Percentiles rank a stretch among this genome's conserved stretches.
Conservation (phyloP, 176 grass and related monocot genomes). For the Tillandsia fasciculata region DNA sequence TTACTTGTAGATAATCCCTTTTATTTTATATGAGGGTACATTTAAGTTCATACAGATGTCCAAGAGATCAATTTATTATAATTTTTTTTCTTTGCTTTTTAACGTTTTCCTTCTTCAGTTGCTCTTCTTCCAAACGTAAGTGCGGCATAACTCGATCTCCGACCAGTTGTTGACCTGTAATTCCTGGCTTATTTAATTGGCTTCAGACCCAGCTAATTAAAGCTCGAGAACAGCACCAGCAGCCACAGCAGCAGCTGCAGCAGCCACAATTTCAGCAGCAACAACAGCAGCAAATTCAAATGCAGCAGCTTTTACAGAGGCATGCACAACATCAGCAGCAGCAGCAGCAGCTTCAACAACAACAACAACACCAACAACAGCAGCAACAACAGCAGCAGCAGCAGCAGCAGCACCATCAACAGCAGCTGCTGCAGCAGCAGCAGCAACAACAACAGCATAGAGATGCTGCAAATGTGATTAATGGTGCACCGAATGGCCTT, state of each 20-base stretch:
- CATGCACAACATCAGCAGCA: slow-evolving; percentile 21
- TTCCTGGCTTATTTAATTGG: background rate
- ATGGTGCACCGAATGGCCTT: slow-evolving; percentile 33
- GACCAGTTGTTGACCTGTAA: background rate
- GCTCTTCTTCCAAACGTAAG: background rate
- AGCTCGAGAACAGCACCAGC: slow-evolving; percentile 40
- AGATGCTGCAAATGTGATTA: slow-evolving; percentile 26
- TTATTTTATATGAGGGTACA: background rate
- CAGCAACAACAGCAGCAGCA: slow-evolving; percentile 35
- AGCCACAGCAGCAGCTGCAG: slow-evolving; percentile 24
- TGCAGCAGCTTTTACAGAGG: slow-evolving; percentile 41
- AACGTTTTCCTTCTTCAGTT: background rate
- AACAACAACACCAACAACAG: slow-evolving; percentile 16
- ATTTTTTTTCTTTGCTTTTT: background rate
- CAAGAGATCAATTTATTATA: background rate
- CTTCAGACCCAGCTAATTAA: slow-evolving; percentile 42
- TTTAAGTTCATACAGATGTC: background rate
- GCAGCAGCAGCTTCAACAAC: background rate
- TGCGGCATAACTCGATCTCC: no score
- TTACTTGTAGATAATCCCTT: no score
- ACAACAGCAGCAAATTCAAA: slow-evolving; percentile 33
- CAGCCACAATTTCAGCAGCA: slow-evolving; percentile 29
- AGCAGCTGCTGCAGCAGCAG: slow-evolving; percentile 26
- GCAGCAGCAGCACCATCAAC: slow-evolving; percentile 12
- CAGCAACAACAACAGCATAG: slow-evolving; percentile 37